Conservation (phyloP, 2,329 filamentous ascomycete genomes). For the Claviceps spartinae region DNA sequence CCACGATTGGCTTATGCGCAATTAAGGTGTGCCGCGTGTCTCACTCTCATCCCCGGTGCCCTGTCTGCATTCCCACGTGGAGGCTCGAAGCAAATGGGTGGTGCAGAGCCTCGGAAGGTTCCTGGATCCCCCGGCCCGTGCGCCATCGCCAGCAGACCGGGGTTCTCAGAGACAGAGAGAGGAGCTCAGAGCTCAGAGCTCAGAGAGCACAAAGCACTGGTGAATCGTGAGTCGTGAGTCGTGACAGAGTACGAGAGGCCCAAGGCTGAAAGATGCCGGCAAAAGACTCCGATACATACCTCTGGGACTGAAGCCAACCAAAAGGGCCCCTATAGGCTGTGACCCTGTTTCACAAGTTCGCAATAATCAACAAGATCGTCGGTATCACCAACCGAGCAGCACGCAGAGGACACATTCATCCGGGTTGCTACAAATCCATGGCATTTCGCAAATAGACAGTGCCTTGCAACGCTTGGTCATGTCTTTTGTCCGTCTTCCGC, state of each 20-base stretch:
- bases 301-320: too few relatives aligned
- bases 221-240: too few relatives aligned
- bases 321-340: too few relatives aligned
- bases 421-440: not conserved
- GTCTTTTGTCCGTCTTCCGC: not conserved
- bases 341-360: too few relatives aligned
- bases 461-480: not conserved
- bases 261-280: too few relatives aligned
- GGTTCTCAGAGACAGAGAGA: not conserved
- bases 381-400: too few relatives aligned
- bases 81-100: not conserved
- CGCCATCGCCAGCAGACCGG: not conserved
- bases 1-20: not conserved
- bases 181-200: not conserved
- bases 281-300: too few relatives aligned
- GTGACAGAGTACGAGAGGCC: too few relatives aligned
- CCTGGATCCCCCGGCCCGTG: not conserved
- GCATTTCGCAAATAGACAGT: not conserved
- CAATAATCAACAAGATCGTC: too few relatives aligned
- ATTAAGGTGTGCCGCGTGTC: not conserved
- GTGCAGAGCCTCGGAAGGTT: not conserved
- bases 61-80: conserved; percentile 3
- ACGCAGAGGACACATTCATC: not conserved
- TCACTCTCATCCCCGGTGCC: not conserved
- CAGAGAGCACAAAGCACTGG: not conserved